Evolutionary conservation across 495 filamentous ascomycete genomes (phyloP).

Genomic region (Neurospora tetraspora): DNA sequence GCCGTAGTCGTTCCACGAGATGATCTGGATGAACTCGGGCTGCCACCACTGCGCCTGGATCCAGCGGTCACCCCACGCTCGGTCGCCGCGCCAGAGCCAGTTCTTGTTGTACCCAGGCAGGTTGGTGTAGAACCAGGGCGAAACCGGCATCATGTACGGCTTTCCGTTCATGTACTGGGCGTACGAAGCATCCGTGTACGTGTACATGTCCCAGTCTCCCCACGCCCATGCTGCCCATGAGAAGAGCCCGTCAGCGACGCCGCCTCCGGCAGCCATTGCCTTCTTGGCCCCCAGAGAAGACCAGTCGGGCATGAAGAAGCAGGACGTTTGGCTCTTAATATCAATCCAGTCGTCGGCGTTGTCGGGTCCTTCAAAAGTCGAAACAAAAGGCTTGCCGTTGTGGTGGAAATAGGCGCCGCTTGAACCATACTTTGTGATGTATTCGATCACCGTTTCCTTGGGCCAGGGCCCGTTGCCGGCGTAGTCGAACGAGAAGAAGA

Average conservation of each 20-base stretch:
- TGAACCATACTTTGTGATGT: constrained; percentile 19
- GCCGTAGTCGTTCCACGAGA: constrained; percentile 55
- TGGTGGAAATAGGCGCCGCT: constrained; percentile 34
- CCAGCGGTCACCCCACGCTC: constrained; percentile 62
- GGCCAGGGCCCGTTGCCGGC: constrained; percentile 1
- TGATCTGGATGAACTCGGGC: constrained; percentile 51
- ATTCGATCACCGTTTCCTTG: background rate
- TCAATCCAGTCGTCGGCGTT: constrained; percentile 41
- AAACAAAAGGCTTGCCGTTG: constrained; percentile 42
- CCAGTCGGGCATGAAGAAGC: constrained; percentile 53
- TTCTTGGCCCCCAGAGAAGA: constrained; percentile 36
- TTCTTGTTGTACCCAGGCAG: constrained; percentile 56
- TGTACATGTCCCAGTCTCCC: no score
- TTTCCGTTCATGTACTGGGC: background rate
- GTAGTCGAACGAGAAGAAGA: constrained; percentile 11
- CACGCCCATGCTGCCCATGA: constrained; percentile 9
- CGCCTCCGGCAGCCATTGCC: background rate
- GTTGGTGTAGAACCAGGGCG: constrained; percentile 60
- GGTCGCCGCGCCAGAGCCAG: constrained; percentile 57
- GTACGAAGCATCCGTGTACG: background rate
- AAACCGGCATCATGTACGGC: constrained; percentile 56
- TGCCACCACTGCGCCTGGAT: constrained; percentile 46
- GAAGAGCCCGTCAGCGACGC: constrained; percentile 10
- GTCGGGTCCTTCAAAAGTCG: constrained; percentile 47
- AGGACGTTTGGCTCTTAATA: constrained; percentile 35